A percentile compares a stretch with the other conserved stretches of the same genome.
These are phyloP conservation scores for Veloboletus limbatus DNA, from an alignment of 1,284 basidiomycete species.

Conservation along the genomic window DNA sequence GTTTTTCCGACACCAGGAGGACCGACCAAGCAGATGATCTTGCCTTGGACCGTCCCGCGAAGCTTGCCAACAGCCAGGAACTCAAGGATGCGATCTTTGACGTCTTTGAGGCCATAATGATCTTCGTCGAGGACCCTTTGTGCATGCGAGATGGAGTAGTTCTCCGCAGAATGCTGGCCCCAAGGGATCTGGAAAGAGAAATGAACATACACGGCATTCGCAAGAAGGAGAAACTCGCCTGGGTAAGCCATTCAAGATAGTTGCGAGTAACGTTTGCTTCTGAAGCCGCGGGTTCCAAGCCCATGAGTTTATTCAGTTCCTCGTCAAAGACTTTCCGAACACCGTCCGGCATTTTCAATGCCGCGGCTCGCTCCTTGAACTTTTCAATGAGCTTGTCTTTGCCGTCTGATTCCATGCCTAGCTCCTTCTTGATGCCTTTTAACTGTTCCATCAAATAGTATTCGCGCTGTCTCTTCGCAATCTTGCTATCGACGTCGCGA, in stretches of 20 bases:
- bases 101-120: conserved; percentile 93
- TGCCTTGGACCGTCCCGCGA: conserved; percentile 94
- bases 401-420: conserved; percentile 96
- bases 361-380: conserved; percentile 87
- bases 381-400: conserved; percentile 98
- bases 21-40: conserved; percentile 96
- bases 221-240: conserved; percentile 41
- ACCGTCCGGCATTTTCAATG: conserved; percentile 89
- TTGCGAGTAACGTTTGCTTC: conserved; percentile 97
- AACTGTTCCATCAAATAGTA: conserved; percentile 99
- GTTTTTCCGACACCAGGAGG: conserved; percentile 98
- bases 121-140: conserved; percentile 89
- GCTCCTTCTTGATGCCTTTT: conserved; percentile 98
- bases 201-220: conserved; percentile 2
- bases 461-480: conserved; percentile 95
- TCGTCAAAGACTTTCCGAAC: conserved; percentile 97
- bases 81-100: conserved; percentile 97
- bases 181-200: conserved; percentile 72
- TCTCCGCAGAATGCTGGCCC: conserved; percentile 94
- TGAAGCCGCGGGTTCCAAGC: conserved; percentile 89
- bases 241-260: conserved; percentile 95
- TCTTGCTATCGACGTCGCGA: conserved; percentile 94
- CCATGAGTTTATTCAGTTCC: conserved; percentile 89
- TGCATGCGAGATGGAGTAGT: conserved; percentile 88
- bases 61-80: conserved; percentile 98